Conservation (phyloP, 352 stramenopile species). For the Phytopythium helicoides region DNA sequence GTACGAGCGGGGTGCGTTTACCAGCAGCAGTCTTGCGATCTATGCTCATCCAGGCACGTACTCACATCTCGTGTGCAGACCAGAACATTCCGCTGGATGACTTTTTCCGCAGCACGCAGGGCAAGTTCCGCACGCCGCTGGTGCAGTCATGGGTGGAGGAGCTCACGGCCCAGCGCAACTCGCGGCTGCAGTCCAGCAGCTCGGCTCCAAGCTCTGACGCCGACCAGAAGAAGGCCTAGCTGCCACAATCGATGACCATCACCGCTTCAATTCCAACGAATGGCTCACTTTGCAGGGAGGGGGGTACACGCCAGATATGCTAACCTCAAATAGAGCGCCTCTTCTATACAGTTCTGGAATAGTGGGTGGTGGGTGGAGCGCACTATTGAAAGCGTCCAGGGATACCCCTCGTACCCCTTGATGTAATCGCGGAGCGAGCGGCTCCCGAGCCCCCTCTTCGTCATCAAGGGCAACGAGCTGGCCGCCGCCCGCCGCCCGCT, state of each 20-base stretch:
- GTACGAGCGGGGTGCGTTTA: slow-evolving; percentile 82
- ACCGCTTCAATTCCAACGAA: no score
- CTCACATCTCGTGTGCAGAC: slow-evolving; percentile 23
- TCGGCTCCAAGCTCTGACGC: background rate
- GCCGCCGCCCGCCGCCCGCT: background rate
- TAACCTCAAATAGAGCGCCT: no score
- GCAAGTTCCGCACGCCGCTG: slow-evolving; percentile 78
- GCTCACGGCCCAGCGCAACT: slow-evolving; percentile 50
- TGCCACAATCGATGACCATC: no score
- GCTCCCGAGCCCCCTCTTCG: no score
- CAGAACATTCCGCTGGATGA: slow-evolving; percentile 63
- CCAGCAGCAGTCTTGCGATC: background rate
- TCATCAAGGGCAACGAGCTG: no score
- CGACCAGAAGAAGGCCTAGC: background rate
- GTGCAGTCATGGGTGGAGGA: slow-evolving; percentile 77
- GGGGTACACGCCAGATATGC: no score
- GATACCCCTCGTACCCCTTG: background rate
- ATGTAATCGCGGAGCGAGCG: no score
- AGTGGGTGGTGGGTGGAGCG: no score
- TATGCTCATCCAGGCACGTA: no score
- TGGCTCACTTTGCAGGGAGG: no score
- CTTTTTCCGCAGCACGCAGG: slow-evolving; percentile 81
- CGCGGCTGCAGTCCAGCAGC: slow-evolving; percentile 13
- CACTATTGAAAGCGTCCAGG: no score
- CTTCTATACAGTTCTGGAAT: no score